Percentiles rank a stretch among this genome's conserved stretches.
These are phyloP conservation scores for Dictyostelium capitatum DNA, from an alignment of 78 protist genomes.

Conservation along the genomic window DNA sequence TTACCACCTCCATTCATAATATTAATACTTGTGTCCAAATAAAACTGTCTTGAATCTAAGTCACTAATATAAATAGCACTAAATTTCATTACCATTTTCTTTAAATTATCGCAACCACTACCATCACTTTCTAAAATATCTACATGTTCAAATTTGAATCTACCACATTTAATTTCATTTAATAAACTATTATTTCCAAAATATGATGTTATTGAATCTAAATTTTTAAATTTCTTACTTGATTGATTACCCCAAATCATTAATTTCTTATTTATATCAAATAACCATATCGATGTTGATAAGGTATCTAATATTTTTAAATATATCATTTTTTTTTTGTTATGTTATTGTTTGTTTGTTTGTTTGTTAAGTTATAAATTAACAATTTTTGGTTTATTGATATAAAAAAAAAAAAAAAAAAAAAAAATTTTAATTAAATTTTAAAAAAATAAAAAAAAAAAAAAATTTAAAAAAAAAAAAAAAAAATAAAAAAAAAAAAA, in stretches of 20 bases:
- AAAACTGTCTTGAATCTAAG: slow-evolving; percentile 10
- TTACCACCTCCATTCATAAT: neutral
- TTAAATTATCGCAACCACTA: neutral
- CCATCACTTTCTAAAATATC: slow-evolving; percentile 16
- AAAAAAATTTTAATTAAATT: too few relatives aligned
- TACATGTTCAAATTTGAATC: slow-evolving; percentile 17
- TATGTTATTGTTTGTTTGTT: neutral
- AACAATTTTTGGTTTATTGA: too few relatives aligned
- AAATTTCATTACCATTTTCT: slow-evolving; percentile 11
- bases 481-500: too few relatives aligned
- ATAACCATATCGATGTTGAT: slow-evolving; percentile 34
- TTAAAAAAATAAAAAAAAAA: too few relatives aligned
- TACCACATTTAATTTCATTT: slow-evolving; percentile 24
- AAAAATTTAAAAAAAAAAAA: too few relatives aligned
- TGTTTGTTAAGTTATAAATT: too few relatives aligned
- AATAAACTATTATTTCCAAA: neutral
- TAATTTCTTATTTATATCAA: slow-evolving; percentile 39
- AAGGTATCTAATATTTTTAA: slow-evolving; percentile 41
- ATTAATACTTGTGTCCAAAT: slow-evolving; percentile 2
- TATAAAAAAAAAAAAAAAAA: too few relatives aligned
- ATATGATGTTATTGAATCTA: neutral
- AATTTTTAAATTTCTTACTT: slow-evolving; percentile 21
- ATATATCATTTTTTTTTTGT: slow-evolving; percentile 19
- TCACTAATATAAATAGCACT: neutral
- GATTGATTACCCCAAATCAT: slow-evolving; percentile 52